Evolutionary conservation across 2,329 filamentous ascomycete genomes (phyloP).

Genomic region (Trichocomaceae sp.): DNA sequence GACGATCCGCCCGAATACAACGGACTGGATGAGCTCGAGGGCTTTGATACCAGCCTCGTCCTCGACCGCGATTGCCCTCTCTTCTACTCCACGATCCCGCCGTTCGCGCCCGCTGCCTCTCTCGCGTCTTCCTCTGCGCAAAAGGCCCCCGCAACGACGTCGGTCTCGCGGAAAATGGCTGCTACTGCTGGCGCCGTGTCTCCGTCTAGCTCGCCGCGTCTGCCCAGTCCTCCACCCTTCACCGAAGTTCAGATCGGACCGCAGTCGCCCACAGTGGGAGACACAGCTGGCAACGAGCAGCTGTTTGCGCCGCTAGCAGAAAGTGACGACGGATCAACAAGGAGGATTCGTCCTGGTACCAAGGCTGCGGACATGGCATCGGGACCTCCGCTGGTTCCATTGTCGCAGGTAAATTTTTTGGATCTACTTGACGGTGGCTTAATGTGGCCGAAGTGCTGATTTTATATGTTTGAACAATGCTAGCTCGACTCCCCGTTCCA

Average conservation of each 20-base stretch:
- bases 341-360: conserved; percentile 87
- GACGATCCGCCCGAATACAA: conserved; percentile 3
- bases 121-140: neutral
- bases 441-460: neutral
- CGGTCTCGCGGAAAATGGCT: conserved; percentile 20
- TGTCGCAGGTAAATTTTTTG: conserved; percentile 62
- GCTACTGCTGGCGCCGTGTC: conserved; percentile 38
- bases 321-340: conserved; percentile 65
- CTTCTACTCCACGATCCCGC: conserved; percentile 18
- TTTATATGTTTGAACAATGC: neutral
- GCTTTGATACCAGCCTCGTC: conserved; percentile 2
- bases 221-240: conserved; percentile 89
- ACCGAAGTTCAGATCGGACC: conserved; percentile 88
- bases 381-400: conserved; percentile 78
- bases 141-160: conserved; percentile 5
- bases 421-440: neutral
- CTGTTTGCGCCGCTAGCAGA: conserved; percentile 40
- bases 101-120: conserved; percentile 28
- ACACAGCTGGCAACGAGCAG: conserved; percentile 53
- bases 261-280: conserved; percentile 62
- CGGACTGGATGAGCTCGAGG: conserved; percentile 8
- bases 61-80: neutral
- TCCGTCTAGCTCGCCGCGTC: conserved; percentile 73
- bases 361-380: conserved; percentile 88
- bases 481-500: conserved; percentile 97